Evolutionary conservation across 768 basidiomycete species (phyloP).

Genomic region (Mycena kentingensis): DNA sequence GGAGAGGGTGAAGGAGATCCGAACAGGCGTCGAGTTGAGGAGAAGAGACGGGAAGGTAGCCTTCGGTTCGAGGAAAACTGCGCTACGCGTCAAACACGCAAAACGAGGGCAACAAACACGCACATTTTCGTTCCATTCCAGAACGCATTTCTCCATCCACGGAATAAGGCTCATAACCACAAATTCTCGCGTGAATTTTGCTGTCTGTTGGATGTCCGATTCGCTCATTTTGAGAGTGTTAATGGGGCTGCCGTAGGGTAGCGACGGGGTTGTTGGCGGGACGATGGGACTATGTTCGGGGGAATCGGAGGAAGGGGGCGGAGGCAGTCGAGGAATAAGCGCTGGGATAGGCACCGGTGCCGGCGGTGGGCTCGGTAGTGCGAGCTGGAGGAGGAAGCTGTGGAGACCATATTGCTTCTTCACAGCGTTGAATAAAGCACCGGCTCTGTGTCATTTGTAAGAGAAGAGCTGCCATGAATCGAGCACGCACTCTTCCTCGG

Average conservation of each 20-base stretch:
- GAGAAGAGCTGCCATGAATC: conserved; percentile 3
- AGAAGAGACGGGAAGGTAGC: conserved; percentile 82
- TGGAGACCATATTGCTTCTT: conserved; percentile 87
- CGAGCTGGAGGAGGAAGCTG: conserved; percentile 66
- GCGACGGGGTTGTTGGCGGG: conserved; percentile 27
- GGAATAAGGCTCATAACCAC: conserved; percentile 87
- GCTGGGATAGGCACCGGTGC: conserved; percentile 68
- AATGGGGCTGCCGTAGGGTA: conserved; percentile 22
- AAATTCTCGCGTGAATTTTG: conserved; percentile 84
- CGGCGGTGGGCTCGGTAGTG: conserved; percentile 63
- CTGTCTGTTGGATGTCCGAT: conserved; percentile 72
- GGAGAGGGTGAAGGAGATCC: conserved; percentile 60
- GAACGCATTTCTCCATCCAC: conserved; percentile 94
- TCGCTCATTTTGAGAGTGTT: conserved; percentile 62
- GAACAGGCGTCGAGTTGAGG: conserved; percentile 82
- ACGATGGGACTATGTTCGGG: conserved; percentile 26
- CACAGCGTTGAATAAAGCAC: conserved; percentile 79
- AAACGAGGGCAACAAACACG: conserved; percentile 18
- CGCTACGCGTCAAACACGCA: conserved; percentile 7
- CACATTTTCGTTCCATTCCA: conserved; percentile 92
- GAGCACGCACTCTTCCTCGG: conserved; percentile 74
- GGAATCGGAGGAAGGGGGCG: conserved; percentile 43
- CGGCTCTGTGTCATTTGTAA: conserved; percentile 52
- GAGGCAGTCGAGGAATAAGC: conserved; percentile 67
- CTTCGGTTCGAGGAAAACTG: conserved; percentile 75